Percentiles rank a stretch among this genome's conserved stretches.
These are phyloP conservation scores for Bryum argenteum DNA, from an alignment of 225 moss, liverwort and hornwort genomes.

Conservation along the genomic window DNA sequence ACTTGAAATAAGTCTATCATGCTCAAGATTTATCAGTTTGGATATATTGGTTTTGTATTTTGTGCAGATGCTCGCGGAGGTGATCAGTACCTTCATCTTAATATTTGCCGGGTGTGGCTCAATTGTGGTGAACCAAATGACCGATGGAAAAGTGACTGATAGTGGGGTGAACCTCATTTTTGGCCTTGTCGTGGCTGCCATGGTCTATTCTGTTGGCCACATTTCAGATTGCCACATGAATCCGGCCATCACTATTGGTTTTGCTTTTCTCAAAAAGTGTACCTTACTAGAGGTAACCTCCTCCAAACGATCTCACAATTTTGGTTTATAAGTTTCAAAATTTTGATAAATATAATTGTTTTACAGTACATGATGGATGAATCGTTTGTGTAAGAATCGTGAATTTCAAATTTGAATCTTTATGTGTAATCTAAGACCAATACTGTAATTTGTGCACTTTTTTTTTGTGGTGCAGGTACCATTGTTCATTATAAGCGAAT, in stretches of 20 bases:
- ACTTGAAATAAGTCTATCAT: no score
- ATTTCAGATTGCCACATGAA: constrained; percentile 62
- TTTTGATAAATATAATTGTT: no score
- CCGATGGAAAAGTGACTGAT: constrained; percentile 45
- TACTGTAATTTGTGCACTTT: no score
- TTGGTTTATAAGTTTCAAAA: no score
- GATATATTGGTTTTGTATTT: no score
- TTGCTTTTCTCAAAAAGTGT: constrained; percentile 46
- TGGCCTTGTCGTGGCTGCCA: constrained; percentile 48
- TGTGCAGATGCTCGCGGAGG: constrained; percentile 49
- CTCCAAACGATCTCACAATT: no score
- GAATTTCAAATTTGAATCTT: no score
- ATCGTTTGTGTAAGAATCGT: no score
- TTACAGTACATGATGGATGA: no score
- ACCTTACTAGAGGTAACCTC: constrained; percentile 42
- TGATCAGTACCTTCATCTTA: constrained; percentile 59
- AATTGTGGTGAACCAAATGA: constrained; percentile 46
- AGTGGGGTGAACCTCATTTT: constrained; percentile 48
- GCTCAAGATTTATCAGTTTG: no score
- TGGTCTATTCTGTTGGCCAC: constrained; percentile 65
- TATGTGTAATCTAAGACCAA: no score
- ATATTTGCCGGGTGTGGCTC: constrained; percentile 65
- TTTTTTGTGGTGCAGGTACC: constrained; percentile 58
- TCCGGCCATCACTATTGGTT: constrained; percentile 51
- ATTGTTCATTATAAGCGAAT: constrained; percentile 51